Evolutionary conservation across 257 asterid genomes (phyloP).

Genomic region (Cinchona pubescens): DNA sequence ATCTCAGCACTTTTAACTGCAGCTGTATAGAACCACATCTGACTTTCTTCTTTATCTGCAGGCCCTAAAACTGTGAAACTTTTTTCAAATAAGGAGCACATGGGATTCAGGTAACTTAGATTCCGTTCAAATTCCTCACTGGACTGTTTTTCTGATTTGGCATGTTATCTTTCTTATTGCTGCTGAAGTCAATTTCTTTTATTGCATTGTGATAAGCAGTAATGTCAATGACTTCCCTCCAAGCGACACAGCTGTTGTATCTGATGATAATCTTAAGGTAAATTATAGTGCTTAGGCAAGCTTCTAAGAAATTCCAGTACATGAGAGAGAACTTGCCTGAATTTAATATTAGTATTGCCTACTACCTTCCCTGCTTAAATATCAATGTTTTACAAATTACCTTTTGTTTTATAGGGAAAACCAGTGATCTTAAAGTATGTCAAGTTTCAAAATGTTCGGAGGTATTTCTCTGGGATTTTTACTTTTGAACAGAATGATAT

Average conservation of each 20-base stretch:
- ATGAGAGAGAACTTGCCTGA: constrained; percentile 1
- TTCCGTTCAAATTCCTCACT: not conserved
- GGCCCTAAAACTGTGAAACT: constrained; percentile 82
- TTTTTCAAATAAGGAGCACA: constrained; percentile 76
- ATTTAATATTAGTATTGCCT: constrained; percentile 9
- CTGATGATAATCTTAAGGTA: constrained; percentile 88
- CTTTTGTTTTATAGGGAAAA: constrained; percentile 48
- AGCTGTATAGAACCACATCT: not conserved
- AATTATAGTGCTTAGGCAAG: constrained; percentile 19
- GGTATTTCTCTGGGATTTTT: constrained; percentile 35
- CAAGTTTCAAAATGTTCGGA: constrained; percentile 83
- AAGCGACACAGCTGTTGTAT: constrained; percentile 54
- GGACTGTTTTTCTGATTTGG: not conserved
- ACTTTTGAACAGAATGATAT: constrained; percentile 5
- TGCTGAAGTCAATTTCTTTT: not conserved
- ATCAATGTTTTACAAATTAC: constrained; percentile 11
- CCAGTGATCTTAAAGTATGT: constrained; percentile 70
- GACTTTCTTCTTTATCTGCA: constrained; percentile 21
- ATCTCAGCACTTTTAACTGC: not conserved
- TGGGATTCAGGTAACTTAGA: constrained; percentile 88
- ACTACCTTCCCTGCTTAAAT: constrained; percentile 10
- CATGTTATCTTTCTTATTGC: not conserved
- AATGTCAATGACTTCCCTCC: constrained; percentile 76
- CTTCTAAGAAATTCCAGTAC: constrained; percentile 10
- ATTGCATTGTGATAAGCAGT: constrained; percentile 34